Percentiles rank a stretch among this genome's conserved stretches.
Evolutionary conservation across 1,139 yeast species (phyloP).

Genomic region (Candida dubliniensis): DNA sequence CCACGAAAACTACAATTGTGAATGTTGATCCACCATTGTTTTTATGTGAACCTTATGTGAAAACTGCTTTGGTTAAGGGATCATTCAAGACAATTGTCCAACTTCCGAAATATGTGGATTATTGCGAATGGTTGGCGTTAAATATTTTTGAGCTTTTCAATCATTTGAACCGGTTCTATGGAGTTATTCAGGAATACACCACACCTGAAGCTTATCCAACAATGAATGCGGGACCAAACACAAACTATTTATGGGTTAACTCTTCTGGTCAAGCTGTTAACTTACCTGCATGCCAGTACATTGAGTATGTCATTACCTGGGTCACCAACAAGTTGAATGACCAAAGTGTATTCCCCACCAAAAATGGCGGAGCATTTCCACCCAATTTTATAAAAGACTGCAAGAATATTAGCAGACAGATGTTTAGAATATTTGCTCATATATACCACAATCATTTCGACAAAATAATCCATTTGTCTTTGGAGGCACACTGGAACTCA

Average conservation of each 20-base stretch:
- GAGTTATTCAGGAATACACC: slow-evolving; percentile 82
- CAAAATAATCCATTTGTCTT: slow-evolving; percentile 78
- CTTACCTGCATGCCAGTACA: slow-evolving; percentile 89
- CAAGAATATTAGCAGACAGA: slow-evolving; percentile 83
- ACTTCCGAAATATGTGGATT: slow-evolving; percentile 90
- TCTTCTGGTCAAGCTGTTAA: slow-evolving; percentile 73
- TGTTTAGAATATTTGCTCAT: slow-evolving; percentile 97
- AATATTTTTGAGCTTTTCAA: slow-evolving; percentile 89
- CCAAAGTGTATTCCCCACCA: slow-evolving; percentile 88
- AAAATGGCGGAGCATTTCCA: slow-evolving; percentile 91
- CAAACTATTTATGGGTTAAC: slow-evolving; percentile 91
- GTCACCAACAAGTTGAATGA: slow-evolving; percentile 84
- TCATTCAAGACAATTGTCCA: slow-evolving; percentile 94
- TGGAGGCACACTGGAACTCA: slow-evolving; percentile 98
- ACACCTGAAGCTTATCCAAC: slow-evolving; percentile 88
- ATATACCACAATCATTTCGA: slow-evolving; percentile 94
- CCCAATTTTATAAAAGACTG: slow-evolving; percentile 80
- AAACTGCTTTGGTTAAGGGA: slow-evolving; percentile 95
- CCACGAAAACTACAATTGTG: slow-evolving; percentile 2
- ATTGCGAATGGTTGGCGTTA: slow-evolving; percentile 93
- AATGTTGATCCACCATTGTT: slow-evolving; percentile 52
- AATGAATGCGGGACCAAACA: slow-evolving; percentile 94
- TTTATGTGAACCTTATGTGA: slow-evolving; percentile 88
- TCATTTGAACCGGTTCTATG: slow-evolving; percentile 83
- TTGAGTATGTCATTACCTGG: slow-evolving; percentile 91